Conservation (phyloP, 192 early-diverging fungal species). For the Entophlyctis helioformis region DNA sequence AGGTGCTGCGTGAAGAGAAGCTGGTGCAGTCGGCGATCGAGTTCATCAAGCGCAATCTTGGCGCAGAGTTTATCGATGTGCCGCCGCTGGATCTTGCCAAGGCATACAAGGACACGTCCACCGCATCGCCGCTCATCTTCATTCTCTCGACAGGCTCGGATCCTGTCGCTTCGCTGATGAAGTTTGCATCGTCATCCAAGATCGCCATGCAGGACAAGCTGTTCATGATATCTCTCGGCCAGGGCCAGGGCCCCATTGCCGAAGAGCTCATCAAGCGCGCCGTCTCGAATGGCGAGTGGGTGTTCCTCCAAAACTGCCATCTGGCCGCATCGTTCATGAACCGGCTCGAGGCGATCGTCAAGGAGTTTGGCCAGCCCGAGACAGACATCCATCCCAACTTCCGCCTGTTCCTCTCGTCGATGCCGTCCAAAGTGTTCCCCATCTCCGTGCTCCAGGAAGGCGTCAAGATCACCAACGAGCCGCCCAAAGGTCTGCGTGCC, state of each 20-base stretch:
- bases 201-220: conserved; percentile 43
- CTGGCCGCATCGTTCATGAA: conserved; percentile 52
- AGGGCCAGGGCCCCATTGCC: conserved; percentile 50
- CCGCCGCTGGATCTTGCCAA: conserved; percentile 41
- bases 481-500: conserved; percentile 46
- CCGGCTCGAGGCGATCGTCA: conserved; percentile 37
- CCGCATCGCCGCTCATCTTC: conserved; percentile 41
- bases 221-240: conserved; percentile 53
- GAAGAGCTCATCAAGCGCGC: conserved; percentile 41
- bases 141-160: conserved; percentile 52
- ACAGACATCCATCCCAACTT: conserved; percentile 38
- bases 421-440: conserved; percentile 53
- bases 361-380: conserved; percentile 36
- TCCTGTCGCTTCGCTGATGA: conserved; percentile 39
- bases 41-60: conserved; percentile 41
- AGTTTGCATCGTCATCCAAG: conserved; percentile 40
- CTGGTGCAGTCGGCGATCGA: conserved; percentile 30
- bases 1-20: conserved; percentile 48
- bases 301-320: conserved; percentile 55
- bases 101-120: conserved; percentile 43
- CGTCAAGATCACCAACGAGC: conserved; percentile 53
- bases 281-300: conserved; percentile 38
- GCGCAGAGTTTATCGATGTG: conserved; percentile 42
- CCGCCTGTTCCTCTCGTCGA: conserved; percentile 46
- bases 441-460: conserved; percentile 45